Conservation (phyloP, 2,329 filamentous ascomycete species). For the Curvularia sp. region DNA sequence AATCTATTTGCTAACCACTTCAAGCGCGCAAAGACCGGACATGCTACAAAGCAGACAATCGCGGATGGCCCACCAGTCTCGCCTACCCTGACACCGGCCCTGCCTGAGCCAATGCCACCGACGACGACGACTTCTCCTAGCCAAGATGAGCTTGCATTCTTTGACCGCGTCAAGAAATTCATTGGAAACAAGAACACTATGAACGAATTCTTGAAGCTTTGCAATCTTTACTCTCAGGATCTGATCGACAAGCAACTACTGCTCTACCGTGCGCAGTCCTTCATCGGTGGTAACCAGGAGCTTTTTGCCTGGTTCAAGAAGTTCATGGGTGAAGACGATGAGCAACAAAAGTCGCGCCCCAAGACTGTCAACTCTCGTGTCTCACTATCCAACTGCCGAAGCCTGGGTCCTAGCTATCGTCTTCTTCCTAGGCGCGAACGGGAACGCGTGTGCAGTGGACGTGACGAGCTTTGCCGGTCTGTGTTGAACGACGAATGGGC, state of each 20-base stretch:
- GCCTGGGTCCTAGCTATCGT: conserved; percentile 94
- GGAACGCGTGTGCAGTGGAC: conserved; percentile 88
- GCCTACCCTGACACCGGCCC: conserved; percentile 84
- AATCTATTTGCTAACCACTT: conserved; percentile 10
- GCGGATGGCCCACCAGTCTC: conserved; percentile 71
- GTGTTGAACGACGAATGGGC: conserved; percentile 99
- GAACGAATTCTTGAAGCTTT: conserved; percentile 95
- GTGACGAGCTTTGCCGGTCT: conserved; percentile 90
- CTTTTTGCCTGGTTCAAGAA: conserved; percentile 87
- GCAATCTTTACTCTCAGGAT: conserved; percentile 93
- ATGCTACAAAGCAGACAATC: conserved; percentile 64
- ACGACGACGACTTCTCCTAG: conserved; percentile 75
- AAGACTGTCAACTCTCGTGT: conserved; percentile 83
- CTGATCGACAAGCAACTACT: conserved; percentile 86
- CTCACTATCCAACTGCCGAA: conserved; percentile 93
- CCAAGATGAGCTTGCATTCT: conserved; percentile 88
- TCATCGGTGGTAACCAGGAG: conserved; percentile 87
- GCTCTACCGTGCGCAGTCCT: conserved; percentile 80
- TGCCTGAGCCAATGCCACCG: conserved; percentile 86
- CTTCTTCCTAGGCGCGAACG: conserved; percentile 89
- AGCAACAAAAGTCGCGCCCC: conserved; percentile 49
- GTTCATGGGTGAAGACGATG: conserved; percentile 79
- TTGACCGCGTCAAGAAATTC: conserved; percentile 95
- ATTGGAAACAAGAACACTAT: conserved; percentile 91
- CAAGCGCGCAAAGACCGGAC: conserved; percentile 75